phyloP scores from a whole-genome alignment of 345 rosid species.

The Salix purpurea region DNA sequence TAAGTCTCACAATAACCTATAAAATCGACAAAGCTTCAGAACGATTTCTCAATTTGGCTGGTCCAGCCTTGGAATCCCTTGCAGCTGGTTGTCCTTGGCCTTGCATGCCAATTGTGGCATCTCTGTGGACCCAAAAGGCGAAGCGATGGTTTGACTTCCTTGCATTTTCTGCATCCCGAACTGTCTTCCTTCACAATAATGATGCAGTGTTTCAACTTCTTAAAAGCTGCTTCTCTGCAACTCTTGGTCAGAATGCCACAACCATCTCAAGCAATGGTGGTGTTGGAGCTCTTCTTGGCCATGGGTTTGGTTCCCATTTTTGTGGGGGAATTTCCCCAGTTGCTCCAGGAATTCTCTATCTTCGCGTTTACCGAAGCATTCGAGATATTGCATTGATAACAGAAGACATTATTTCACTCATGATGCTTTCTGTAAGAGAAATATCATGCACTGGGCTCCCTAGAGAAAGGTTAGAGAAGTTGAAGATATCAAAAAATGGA shows the following conservation, averaged over 20 bases:
- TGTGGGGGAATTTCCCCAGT: slow-evolving; percentile 82
- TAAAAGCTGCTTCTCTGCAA: slow-evolving; percentile 77
- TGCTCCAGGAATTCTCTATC: slow-evolving; percentile 85
- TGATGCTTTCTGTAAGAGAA: slow-evolving; percentile 76
- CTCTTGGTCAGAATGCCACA: slow-evolving; percentile 59
- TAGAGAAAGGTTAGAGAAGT: slow-evolving; percentile 44
- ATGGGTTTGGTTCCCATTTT: slow-evolving; percentile 81
- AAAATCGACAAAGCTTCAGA: slow-evolving; percentile 84
- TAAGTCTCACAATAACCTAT: slow-evolving; percentile 92
- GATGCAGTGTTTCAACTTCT: slow-evolving; percentile 92
- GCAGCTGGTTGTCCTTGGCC: slow-evolving; percentile 97
- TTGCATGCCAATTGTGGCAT: slow-evolving; percentile 84
- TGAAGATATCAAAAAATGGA: slow-evolving; percentile 66
- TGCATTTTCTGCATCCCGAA: slow-evolving; percentile 78
- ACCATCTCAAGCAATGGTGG: slow-evolving; percentile 62
- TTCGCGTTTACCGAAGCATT: slow-evolving; percentile 65
- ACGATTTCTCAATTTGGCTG: slow-evolving; percentile 61
- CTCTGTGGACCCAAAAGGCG: slow-evolving; percentile 94
- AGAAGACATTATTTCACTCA: slow-evolving; percentile 80
- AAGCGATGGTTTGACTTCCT: slow-evolving; percentile 94
- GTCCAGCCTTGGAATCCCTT: slow-evolving; percentile 76
- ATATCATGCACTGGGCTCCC: slow-evolving; percentile 56
- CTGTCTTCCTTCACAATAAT: slow-evolving; percentile 81
- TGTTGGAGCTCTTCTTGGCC: slow-evolving; percentile 94
- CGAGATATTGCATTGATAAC: slow-evolving; percentile 71